Percentiles rank a stretch among this genome's conserved stretches.
phyloP scores from a whole-genome alignment of 2,329 filamentous ascomycete species.

The Raffaelea albimanens region DNA sequence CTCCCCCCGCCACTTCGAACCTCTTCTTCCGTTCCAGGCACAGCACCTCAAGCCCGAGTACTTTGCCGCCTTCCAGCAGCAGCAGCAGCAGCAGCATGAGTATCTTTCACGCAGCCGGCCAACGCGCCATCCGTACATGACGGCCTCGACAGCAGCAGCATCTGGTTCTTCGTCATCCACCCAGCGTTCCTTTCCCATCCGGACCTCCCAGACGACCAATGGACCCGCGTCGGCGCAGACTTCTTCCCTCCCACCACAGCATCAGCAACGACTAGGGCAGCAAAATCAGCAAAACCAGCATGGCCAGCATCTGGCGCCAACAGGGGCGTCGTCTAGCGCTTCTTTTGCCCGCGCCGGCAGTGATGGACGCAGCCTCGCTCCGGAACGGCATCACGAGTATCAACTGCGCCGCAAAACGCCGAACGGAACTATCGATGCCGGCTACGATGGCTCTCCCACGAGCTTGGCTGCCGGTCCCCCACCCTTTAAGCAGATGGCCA shows the following conservation, averaged over 20 bases:
- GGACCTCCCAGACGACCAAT: conserved; percentile 22
- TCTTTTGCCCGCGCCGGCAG: neutral
- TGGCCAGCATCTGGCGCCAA: neutral
- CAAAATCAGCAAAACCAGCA: neutral
- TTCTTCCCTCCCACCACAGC: conserved; percentile 20
- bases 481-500: conserved; percentile 72
- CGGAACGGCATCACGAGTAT: conserved; percentile 48
- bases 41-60: conserved; percentile 21
- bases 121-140: neutral
- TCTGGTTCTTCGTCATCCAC: neutral
- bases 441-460: conserved; percentile 76
- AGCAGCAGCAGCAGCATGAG: conserved; percentile 12
- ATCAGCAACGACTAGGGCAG: conserved; percentile 10
- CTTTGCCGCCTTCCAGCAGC: conserved; percentile 14
- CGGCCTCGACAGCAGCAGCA: neutral
- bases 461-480: conserved; percentile 66
- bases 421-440: conserved; percentile 82
- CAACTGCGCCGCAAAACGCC: conserved; percentile 86
- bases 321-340: conserved; percentile 6
- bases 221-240: conserved; percentile 9
- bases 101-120: conserved; percentile 9
- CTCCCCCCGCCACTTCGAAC: conserved; percentile 29
- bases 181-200: conserved; percentile 23
- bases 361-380: conserved; percentile 5
- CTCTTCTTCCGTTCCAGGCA: conserved; percentile 20